Evolutionary conservation across 257 asterid species (phyloP).

Genomic region (Solanum etuberosum): DNA sequence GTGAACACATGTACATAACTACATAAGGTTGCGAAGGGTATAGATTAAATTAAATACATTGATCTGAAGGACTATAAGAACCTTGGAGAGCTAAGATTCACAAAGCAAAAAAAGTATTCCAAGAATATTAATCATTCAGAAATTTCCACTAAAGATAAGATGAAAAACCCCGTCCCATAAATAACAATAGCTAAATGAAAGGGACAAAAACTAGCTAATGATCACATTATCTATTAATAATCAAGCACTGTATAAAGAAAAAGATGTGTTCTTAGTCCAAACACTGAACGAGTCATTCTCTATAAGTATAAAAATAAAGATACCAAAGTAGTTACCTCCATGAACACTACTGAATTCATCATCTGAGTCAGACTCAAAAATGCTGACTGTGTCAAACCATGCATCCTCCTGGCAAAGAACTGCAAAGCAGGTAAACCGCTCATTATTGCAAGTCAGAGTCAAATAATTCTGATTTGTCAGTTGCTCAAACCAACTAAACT

Average conservation of each 20-base stretch:
- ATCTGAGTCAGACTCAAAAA: slow-evolving; percentile 85
- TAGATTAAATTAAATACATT: not conserved
- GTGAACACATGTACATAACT: not conserved
- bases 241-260: not conserved
- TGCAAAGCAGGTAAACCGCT: slow-evolving; percentile 17
- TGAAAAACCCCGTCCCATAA: not conserved
- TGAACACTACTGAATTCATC: slow-evolving; percentile 80
- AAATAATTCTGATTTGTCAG: not conserved
- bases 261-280: not conserved
- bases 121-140: not conserved
- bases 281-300: not conserved
- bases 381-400: slow-evolving; percentile 83
- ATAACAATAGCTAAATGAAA: not conserved
- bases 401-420: slow-evolving; percentile 75
- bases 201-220: not conserved
- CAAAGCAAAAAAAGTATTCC: not conserved
- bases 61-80: not conserved
- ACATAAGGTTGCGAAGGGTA: not conserved
- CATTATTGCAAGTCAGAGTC: not conserved
- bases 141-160: not conserved
- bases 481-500: not conserved
- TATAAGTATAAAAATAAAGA: not conserved
- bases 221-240: not conserved
- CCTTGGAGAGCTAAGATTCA: not conserved
- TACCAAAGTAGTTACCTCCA: slow-evolving; percentile 49